phyloP scores from a whole-genome alignment of 2,329 filamentous ascomycete genomes.

The Claviceps arundinis region DNA sequence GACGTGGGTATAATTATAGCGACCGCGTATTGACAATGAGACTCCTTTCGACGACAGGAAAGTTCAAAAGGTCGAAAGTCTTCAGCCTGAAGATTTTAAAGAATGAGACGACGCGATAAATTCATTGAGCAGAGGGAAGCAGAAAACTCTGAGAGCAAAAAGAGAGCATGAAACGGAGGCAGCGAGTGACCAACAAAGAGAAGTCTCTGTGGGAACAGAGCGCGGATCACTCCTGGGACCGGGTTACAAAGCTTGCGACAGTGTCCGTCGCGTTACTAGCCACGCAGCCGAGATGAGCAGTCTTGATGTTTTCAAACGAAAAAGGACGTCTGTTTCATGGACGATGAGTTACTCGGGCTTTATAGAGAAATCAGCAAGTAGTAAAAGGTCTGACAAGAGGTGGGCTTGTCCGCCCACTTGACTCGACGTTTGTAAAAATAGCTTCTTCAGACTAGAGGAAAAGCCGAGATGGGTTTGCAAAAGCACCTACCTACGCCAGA shows the following conservation, averaged over 20 bases:
- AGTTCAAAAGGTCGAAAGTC: no score
- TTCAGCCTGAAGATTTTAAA: neutral
- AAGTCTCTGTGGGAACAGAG: neutral
- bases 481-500: neutral
- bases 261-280: neutral
- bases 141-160: neutral
- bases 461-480: neutral
- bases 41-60: no score
- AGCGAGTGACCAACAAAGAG: neutral
- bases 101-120: neutral
- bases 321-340: neutral
- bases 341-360: neutral
- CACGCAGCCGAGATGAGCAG: no score
- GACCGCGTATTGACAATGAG: no score
- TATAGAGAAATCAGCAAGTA: neutral
- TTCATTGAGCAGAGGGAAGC: neutral
- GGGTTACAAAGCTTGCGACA: neutral
- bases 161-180: neutral
- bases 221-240: neutral
- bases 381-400: neutral
- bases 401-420: no score
- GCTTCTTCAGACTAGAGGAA: neutral
- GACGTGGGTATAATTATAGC: no score
- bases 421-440: no score
- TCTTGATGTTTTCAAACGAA: neutral